phyloP scores from a whole-genome alignment of 306 rosid genomes.

The Amphicarpaea edgeworthii region DNA sequence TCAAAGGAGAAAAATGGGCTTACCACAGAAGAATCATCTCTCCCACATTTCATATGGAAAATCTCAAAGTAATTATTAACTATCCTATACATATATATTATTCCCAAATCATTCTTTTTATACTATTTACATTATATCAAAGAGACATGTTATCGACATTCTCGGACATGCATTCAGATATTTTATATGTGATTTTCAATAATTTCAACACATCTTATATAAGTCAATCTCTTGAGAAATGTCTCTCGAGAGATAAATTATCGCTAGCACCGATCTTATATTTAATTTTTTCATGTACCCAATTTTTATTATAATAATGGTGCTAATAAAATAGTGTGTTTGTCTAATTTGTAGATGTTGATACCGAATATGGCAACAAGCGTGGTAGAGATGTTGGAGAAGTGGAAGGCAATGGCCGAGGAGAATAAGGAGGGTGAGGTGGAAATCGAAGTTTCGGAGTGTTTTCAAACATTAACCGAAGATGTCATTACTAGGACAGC shows the following conservation, averaged over 20 bases:
- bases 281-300: neutral
- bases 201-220: no score
- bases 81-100: no score
- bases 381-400: slow-evolving; percentile 70
- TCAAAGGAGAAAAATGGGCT: slow-evolving; percentile 88
- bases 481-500: slow-evolving; percentile 70
- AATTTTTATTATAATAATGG: neutral
- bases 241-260: no score
- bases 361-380: slow-evolving; percentile 74
- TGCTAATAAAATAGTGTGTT: neutral
- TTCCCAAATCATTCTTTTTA: neutral
- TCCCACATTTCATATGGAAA: slow-evolving; percentile 85
- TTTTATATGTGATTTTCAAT: no score
- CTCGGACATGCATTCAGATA: no score
- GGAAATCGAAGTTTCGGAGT: slow-evolving; percentile 78
- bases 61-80: slow-evolving; percentile 66
- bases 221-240: no score
- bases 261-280: no score
- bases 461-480: slow-evolving; percentile 74
- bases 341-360: slow-evolving; percentile 49
- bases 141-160: no score
- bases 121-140: neutral
- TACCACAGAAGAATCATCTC: slow-evolving; percentile 78
- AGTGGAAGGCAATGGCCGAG: slow-evolving; percentile 58
- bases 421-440: slow-evolving; percentile 59